Base-by-base conservation (phyloP, 805 yeast genomes). In the Yamadazyma insecticola region DNA sequence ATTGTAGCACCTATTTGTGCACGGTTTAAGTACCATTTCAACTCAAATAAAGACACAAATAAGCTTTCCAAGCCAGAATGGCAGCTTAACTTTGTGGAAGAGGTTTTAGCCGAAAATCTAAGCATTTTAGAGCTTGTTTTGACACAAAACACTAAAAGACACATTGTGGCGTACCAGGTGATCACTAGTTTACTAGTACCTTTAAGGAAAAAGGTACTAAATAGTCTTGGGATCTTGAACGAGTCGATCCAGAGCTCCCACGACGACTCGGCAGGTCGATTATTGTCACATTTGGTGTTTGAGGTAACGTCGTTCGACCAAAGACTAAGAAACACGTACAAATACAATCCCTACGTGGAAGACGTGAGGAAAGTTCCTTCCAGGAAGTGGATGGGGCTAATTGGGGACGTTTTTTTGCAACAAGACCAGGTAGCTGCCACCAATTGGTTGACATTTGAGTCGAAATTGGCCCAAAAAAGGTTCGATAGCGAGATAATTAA, bases 51-150 rank as follows among this genome's bases (percentile, higher is more conserved):
- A 23, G 81, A 78, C 20, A 81, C 89, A 0, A 80, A 79, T 44
- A 69, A 75, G 26, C 46, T 74, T 16, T 78, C 79, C 35, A 76
- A 76, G 45, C 89, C 90, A 1, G 89, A 82, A 48, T 81, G 86
- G 81, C 71, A 78, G 3, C 66, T 81, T 37, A 53, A 60, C 12
- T 81, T 70, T 43, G 48, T 72, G 5, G 70, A 65, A 36, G 59
- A 62, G 10, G 72, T 67, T 37, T 32, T 74, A 13, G 40, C 46
- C 6, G 61, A 58, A 16, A 65, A 74, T 31, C 31, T 72, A 13
- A 47, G 55, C 22, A 52, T 60, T 16, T 53, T 76, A 22, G 63
- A 61, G 20, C 47, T 59, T 19, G 50, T 69, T 2, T 58, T 73
- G 31, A 59, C 60, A 7, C 53, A 50, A 21, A 28, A 46, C 9